Evolutionary conservation across 352 stramenopile species (phyloP).

Genomic region (Phytophthora sp.): DNA sequence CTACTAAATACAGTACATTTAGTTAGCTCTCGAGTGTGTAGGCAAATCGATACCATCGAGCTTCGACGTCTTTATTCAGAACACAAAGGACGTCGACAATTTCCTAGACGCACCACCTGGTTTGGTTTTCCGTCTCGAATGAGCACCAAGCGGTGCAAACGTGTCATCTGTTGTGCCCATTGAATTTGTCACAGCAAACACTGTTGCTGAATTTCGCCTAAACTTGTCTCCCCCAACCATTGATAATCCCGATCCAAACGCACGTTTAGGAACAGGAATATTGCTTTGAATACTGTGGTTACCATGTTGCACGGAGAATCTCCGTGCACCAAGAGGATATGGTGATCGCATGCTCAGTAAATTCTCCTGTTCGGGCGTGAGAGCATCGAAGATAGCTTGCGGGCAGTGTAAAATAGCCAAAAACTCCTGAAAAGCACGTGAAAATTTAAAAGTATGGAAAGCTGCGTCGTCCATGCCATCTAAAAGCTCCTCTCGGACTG

Average conservation of each 20-base stretch:
- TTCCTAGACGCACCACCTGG: conserved; percentile 28
- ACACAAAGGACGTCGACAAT: conserved; percentile 55
- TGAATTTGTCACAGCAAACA: conserved; percentile 38
- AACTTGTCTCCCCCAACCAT: conserved; percentile 10
- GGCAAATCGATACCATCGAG: no score
- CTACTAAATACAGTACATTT: no score
- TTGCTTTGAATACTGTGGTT: conserved; percentile 11
- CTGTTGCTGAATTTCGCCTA: conserved; percentile 29
- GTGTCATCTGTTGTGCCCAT: conserved; percentile 23
- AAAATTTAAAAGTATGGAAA: conserved; percentile 59
- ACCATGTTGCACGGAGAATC: conserved; percentile 20
- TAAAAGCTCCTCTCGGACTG: conserved; percentile 56
- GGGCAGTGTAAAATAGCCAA: conserved; percentile 54
- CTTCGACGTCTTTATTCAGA: no score
- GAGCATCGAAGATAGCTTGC: conserved; percentile 42
- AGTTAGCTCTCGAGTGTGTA: no score
- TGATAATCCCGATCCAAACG: conserved; percentile 17
- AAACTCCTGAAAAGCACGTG: conserved; percentile 53
- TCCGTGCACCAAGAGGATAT: conserved; percentile 11
- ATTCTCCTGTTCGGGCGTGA: conserved; percentile 45
- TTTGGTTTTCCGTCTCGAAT: conserved; percentile 33
- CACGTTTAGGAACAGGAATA: conserved; percentile 26
- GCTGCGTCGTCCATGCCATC: conserved; percentile 52
- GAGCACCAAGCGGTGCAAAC: conserved; percentile 18
- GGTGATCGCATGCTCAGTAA: conserved; percentile 48